Evolutionary conservation across 2,329 filamentous ascomycete species (phyloP).

Genomic region (Fusarium odoratissimum): DNA sequence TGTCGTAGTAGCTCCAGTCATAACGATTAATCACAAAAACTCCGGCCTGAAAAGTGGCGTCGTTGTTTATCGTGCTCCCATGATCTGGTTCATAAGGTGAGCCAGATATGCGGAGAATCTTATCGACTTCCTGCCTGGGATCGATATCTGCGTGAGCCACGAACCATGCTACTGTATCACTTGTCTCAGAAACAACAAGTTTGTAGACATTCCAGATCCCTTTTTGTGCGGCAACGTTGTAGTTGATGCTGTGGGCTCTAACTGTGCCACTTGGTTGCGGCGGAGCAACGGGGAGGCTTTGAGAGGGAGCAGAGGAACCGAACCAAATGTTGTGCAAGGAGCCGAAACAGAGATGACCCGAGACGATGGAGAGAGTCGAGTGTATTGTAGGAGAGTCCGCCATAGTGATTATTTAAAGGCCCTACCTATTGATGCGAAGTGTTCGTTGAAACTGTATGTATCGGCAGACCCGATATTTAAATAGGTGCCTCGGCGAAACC

Average conservation of each 20-base stretch:
- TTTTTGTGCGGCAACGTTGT: neutral
- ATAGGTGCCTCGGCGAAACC: neutral
- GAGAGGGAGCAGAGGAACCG: neutral
- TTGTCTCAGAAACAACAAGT: neutral
- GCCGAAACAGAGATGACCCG: neutral
- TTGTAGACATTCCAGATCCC: neutral
- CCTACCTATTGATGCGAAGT: accelerated
- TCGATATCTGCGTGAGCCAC: neutral
- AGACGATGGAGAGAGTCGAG: neutral
- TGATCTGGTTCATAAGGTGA: neutral
- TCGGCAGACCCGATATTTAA: neutral
- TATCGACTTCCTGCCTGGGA: neutral
- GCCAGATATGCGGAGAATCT: neutral
- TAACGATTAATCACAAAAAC: neutral
- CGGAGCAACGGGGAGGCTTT: neutral
- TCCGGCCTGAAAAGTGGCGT: neutral
- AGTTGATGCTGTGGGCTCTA: neutral
- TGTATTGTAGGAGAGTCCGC: neutral
- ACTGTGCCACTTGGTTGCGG: neutral
- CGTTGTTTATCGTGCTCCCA: neutral
- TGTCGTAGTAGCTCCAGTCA: neutral
- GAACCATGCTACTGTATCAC: neutral
- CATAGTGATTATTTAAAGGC: neutral
- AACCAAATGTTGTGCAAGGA: neutral
- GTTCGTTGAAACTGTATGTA: neutral